phyloP scores from a whole-genome alignment of 345 rosid species.

The Arabis hirsuta region DNA sequence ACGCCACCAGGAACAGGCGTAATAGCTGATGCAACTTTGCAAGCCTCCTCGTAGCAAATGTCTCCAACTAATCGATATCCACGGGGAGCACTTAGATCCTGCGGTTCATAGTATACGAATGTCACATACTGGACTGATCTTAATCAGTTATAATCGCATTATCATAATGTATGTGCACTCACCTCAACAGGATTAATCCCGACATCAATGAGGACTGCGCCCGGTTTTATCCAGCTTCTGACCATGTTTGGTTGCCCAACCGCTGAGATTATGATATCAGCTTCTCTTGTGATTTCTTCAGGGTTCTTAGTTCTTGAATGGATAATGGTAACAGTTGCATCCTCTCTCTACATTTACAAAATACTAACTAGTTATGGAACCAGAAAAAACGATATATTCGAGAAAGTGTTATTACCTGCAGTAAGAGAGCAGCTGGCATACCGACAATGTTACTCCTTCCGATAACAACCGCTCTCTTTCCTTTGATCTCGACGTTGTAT shows the following conservation, averaged over 20 bases:
- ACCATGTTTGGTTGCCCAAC: constrained; percentile 89
- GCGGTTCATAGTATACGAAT: constrained; percentile 3
- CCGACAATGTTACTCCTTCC: constrained; percentile 97
- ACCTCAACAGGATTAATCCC: constrained; percentile 90
- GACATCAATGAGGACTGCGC: constrained; percentile 87
- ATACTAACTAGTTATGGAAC: no score
- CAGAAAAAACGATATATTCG: no score
- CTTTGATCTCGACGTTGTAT: constrained; percentile 72
- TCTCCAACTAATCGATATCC: constrained; percentile 84
- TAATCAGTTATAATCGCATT: not conserved
- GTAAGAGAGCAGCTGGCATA: constrained; percentile 87
- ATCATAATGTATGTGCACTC: constrained; percentile 12
- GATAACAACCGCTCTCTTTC: constrained; percentile 81
- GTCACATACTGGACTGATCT: not conserved
- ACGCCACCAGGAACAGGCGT: constrained; percentile 95
- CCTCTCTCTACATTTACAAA: constrained; percentile 64
- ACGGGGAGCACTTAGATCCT: constrained; percentile 65
- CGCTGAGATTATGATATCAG: constrained; percentile 79
- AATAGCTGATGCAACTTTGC: constrained; percentile 71
- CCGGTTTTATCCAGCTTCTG: constrained; percentile 85
- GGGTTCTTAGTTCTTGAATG: constrained; percentile 83
- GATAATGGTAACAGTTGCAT: constrained; percentile 75
- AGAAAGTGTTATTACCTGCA: constrained; percentile 55
- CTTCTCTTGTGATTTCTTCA: constrained; percentile 70
- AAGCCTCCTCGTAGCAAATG: constrained; percentile 78